Evolutionary conservation across 1,284 basidiomycete species (phyloP).

Genomic region (Exobasidium rhododendri): DNA sequence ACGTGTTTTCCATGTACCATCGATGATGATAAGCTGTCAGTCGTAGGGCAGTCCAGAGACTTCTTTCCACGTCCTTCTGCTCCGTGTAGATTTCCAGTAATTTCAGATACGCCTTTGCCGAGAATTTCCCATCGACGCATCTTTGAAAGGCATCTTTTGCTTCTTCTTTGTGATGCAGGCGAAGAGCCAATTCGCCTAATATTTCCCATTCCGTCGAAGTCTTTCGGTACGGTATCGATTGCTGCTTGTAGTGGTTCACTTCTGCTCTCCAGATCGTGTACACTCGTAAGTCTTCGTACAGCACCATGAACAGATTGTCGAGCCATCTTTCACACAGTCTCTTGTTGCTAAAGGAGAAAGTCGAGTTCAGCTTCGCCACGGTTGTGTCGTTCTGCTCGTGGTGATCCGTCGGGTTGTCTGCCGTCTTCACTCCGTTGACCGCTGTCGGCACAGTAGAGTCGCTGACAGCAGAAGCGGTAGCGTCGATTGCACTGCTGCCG

Average conservation of each 20-base stretch:
- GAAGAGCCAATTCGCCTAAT: slow-evolving; percentile 83
- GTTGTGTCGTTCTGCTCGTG: slow-evolving; percentile 18
- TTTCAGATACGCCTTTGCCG: slow-evolving; percentile 84
- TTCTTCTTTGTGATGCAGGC: slow-evolving; percentile 93
- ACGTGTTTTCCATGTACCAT: slow-evolving; percentile 56
- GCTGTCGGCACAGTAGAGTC: slow-evolving; percentile 56
- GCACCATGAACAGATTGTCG: slow-evolving; percentile 96
- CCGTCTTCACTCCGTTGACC: slow-evolving; percentile 11
- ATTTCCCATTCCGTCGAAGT: slow-evolving; percentile 98
- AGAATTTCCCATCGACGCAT: slow-evolving; percentile 84
- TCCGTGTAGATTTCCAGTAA: slow-evolving; percentile 91
- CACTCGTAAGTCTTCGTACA: slow-evolving; percentile 96
- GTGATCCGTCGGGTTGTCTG: slow-evolving; percentile 1
- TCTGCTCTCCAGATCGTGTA: slow-evolving; percentile 99
- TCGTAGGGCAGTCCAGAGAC: slow-evolving; percentile 84
- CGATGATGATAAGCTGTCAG: slow-evolving; percentile 83
- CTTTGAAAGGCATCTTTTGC: slow-evolving; percentile 95
- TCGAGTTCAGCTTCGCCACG: slow-evolving; percentile 53
- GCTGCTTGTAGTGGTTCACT: slow-evolving; percentile 96
- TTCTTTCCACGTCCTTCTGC: slow-evolving; percentile 84
- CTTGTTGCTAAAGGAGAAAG: slow-evolving; percentile 92
- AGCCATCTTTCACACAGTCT: slow-evolving; percentile 95
- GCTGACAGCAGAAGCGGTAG: slow-evolving; percentile 23
- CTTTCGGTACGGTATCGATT: slow-evolving; percentile 93
- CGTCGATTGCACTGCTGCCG: slow-evolving; percentile 14